These are phyloP conservation scores for Mortierella claussenii DNA, from an alignment of 192 early-diverging fungal species.

Conservation along the genomic window DNA sequence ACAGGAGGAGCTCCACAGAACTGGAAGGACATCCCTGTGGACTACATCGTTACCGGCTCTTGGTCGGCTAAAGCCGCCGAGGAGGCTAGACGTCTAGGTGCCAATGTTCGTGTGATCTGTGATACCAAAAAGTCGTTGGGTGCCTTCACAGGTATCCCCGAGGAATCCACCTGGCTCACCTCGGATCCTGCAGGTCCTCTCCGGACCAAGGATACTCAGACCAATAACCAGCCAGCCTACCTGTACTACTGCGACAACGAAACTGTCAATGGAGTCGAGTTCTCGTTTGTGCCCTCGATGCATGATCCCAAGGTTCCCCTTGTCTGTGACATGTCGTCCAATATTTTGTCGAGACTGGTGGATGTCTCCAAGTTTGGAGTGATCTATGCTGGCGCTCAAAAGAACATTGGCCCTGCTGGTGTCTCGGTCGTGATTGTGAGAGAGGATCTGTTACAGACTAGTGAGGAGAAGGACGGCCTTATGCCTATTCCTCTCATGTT, in stretches of 20 bases:
- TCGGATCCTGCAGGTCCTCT: constrained; percentile 15
- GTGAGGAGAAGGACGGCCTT: constrained; percentile 32
- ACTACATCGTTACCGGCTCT: constrained; percentile 91
- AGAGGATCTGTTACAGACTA: constrained; percentile 82
- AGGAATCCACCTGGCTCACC: constrained; percentile 66
- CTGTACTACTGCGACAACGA: constrained; percentile 99
- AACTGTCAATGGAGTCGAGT: constrained; percentile 96
- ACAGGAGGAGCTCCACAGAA: constrained; percentile 17
- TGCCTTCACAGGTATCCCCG: constrained; percentile 65
- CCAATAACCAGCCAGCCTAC: constrained; percentile 79
- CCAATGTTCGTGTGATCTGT: constrained; percentile 80
- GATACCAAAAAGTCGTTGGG: constrained; percentile 71
- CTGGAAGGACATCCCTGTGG: constrained; percentile 67
- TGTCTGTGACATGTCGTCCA: constrained; percentile 93
- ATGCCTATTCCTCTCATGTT: constrained; percentile 78
- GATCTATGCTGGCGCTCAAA: constrained; percentile 97
- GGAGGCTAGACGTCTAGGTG: constrained; percentile 88
- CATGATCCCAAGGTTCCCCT: constrained; percentile 73
- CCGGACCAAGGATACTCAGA: constrained; percentile 52
- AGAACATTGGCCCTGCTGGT: constrained; percentile 94
- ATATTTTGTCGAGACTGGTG: constrained; percentile 81
- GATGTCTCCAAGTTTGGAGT: constrained; percentile 86
- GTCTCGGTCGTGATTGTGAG: constrained; percentile 93
- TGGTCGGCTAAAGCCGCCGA: constrained; percentile 91
- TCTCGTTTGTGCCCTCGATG: constrained; percentile 63